Evolutionary conservation across 225 moss, liverwort and hornwort species (phyloP).

Genomic region (Pleurozium schreberi): DNA sequence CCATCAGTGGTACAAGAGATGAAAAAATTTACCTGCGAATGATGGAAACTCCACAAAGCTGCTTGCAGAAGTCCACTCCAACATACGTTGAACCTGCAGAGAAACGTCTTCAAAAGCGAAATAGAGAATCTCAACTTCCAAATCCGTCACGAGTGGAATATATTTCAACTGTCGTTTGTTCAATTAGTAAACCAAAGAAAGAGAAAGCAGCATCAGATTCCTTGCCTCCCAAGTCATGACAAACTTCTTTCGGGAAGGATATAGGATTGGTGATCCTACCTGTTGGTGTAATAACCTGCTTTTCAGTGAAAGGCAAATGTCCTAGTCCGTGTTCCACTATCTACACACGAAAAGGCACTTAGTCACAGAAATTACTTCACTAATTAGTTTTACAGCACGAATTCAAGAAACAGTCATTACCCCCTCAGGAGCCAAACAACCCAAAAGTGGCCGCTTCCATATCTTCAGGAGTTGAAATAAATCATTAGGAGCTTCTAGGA

Average conservation of each 20-base stretch:
- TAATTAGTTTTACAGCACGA: neutral
- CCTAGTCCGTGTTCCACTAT: slow-evolving; percentile 93
- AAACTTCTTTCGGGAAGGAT: neutral
- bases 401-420: neutral
- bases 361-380: neutral
- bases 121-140: neutral
- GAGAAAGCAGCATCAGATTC: neutral
- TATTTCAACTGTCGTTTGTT: neutral
- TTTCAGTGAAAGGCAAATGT: slow-evolving; percentile 87
- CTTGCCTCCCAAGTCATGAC: neutral
- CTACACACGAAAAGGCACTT: slow-evolving; percentile 5
- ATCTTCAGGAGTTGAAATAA: neutral
- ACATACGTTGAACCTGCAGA: slow-evolving; percentile 60
- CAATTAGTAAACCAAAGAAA: neutral
- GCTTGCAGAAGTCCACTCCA: slow-evolving; percentile 95
- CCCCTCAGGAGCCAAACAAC: neutral
- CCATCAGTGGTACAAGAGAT: neutral
- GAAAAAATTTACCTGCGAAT: slow-evolving; percentile 39
- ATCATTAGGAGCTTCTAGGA: neutral
- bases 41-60: slow-evolving; percentile 96
- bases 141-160: neutral
- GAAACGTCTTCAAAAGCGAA: neutral
- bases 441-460: neutral
- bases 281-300: slow-evolving; percentile 81
- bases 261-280: slow-evolving; percentile 8